Evolutionary conservation across 345 rosid genomes (phyloP).

Genomic region (Linum tenue): DNA sequence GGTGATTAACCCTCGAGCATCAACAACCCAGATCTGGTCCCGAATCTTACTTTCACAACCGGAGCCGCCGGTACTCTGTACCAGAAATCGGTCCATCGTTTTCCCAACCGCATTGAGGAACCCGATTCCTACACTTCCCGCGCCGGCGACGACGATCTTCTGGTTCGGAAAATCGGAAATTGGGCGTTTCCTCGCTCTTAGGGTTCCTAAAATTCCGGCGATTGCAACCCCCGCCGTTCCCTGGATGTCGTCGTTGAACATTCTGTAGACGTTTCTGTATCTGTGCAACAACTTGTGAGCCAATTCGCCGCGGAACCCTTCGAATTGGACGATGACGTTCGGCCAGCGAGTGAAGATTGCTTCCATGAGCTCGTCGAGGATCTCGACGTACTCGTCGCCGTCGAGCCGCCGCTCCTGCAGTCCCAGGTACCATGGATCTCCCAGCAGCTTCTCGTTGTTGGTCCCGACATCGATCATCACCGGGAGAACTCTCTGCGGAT

Average conservation of each 20-base stretch:
- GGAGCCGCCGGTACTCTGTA: constrained; percentile 41
- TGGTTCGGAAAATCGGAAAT: constrained; percentile 95
- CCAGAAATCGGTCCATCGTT: constrained; percentile 96
- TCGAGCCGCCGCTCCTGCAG: constrained; percentile 84
- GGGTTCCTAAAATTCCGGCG: constrained; percentile 97
- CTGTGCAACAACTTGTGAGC: constrained; percentile 93
- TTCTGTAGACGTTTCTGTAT: constrained; percentile 63
- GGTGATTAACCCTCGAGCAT: constrained; percentile 92
- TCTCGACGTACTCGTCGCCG: constrained; percentile 58
- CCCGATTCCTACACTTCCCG: constrained; percentile 99
- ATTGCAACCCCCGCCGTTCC: constrained; percentile 99
- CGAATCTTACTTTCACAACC: constrained; percentile 82
- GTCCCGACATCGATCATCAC: constrained; percentile 99
- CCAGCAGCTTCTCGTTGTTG: constrained; percentile 81
- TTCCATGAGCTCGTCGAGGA: constrained; percentile 94
- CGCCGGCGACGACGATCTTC: constrained; percentile 96
- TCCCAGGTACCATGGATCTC: constrained; percentile 78
- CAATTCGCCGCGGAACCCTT: constrained; percentile 99
- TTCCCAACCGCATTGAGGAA: constrained; percentile 92
- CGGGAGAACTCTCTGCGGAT: constrained; percentile 98
- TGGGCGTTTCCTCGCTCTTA: constrained; percentile 90
- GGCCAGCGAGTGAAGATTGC: constrained; percentile 99
- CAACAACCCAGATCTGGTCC: constrained; percentile 88
- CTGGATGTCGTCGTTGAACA: constrained; percentile 99
- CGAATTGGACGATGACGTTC: constrained; percentile 95